Evolutionary conservation across 352 stramenopile genomes (phyloP), one percentile per base, ranked within the genome.

Genomic region (Globisporangium ultimum): DNA sequence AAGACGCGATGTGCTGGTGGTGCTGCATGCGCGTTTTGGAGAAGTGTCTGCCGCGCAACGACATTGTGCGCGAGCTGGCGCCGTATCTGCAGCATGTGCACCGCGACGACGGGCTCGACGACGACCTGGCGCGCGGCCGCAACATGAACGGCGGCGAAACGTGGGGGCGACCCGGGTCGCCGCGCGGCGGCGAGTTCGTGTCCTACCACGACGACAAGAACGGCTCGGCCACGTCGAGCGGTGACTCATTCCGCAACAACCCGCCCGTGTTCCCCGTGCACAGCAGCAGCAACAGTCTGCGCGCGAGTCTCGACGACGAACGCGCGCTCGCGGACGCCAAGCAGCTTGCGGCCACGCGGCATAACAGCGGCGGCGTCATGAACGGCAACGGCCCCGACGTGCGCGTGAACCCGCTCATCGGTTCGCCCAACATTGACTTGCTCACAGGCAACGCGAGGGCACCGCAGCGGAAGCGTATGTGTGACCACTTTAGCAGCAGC

Each of bases 1-100:
- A n/a, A n/a, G n/a, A n/a, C n/a, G 50, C n/a, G 11, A 87, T 91
- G 71, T 93, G 86, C 63, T 95, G 86, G 86, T 91, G 85, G 84
- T 95, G 86, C 66, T 95, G 86, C 58, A 95, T 95, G 81, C 86
- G 84, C 61, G 76, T 92, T 49, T 57, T 95, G 62, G 85, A 95
- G 62, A 89, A 89, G 58, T 93, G 84, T 60, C 67, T 95, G 48
- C 86, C 86, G 38, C 84, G 84, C 28, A 95, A 95, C 62, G 86
- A 95, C 63, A 95, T 95, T 38, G 86, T 95, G 56, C 80, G 84
- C 38, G 86, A 95, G 60, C 70, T 95, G 43, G 84, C 84, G 61
- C 86, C 86, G 24, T 95, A 95, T 58, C 58, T 95, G 51, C 80
- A 95, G 76, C 82, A 95, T 61, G 83, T 91, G 22, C 84, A 93